Evolutionary conservation across 331 rosid species (phyloP).

Genomic region (Pyracantha coccinea): DNA sequence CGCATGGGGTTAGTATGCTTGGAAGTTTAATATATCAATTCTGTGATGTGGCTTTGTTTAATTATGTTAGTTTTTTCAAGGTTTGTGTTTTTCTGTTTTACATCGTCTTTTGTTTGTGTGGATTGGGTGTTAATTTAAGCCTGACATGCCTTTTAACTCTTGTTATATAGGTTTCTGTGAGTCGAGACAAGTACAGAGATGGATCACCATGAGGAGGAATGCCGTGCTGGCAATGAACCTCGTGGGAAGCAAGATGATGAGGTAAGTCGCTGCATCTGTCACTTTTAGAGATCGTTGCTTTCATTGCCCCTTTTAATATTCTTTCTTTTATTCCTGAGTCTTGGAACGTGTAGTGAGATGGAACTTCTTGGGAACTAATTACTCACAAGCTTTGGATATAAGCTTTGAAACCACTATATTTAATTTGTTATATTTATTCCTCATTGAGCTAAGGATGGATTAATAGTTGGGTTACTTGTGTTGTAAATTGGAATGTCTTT

Average conservation of each 20-base stretch:
- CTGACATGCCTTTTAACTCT: slow-evolving; percentile 7
- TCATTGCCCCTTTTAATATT: not conserved
- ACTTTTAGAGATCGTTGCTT: not conserved
- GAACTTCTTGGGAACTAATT: not conserved
- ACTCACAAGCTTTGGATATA: not conserved
- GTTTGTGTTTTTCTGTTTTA: not conserved
- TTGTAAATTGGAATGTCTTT: slow-evolving; percentile 5
- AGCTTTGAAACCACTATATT: not conserved
- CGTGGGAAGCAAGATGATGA: slow-evolving; percentile 77
- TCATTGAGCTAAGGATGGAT: not conserved
- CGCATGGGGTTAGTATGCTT: not conserved
- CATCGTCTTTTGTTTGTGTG: not conserved
- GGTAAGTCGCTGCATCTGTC: slow-evolving; percentile 34
- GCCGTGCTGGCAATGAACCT: slow-evolving; percentile 41
- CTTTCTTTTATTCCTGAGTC: not conserved
- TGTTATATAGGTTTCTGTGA: slow-evolving; percentile 11
- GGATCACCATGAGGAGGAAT: slow-evolving; percentile 84
- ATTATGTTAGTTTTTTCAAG: not conserved
- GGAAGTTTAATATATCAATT: not conserved
- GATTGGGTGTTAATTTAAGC: not conserved
- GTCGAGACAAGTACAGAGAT: slow-evolving; percentile 24
- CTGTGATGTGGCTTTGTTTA: not conserved
- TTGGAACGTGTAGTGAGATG: not conserved
- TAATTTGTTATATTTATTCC: not conserved
- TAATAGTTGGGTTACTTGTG: not conserved